These are phyloP conservation scores for Vigna hirtella DNA, from an alignment of 306 rosid genomes.

Conservation along the genomic window DNA sequence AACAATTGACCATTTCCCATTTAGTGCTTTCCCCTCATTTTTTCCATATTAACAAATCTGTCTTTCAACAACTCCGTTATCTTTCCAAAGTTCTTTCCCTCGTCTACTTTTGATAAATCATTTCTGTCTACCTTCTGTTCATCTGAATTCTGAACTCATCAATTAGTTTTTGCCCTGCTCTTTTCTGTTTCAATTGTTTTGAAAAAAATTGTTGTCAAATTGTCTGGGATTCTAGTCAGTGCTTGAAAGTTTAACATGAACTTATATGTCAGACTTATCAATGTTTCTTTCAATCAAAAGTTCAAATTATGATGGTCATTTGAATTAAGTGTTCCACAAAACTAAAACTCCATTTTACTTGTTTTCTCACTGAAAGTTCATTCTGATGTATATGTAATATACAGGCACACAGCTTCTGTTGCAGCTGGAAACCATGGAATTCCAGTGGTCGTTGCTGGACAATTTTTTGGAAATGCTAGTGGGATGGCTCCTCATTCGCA, in stretches of 20 bases:
- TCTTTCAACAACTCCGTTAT: neutral
- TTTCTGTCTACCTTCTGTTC: constrained; percentile 1
- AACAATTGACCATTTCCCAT: neutral
- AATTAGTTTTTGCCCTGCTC: neutral
- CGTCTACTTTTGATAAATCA: constrained; percentile 3
- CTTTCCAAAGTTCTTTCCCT: neutral
- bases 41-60: neutral
- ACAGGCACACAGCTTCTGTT: constrained; percentile 94
- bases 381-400: constrained; percentile 48
- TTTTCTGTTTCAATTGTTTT: neutral
- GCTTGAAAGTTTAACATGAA: constrained; percentile 29
- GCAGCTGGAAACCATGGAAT: constrained; percentile 99
- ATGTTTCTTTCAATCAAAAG: neutral
- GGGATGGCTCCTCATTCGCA: constrained; percentile 99
- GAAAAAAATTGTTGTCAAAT: neutral
- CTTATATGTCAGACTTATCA: neutral
- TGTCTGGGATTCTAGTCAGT: constrained; percentile 8
- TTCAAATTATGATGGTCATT: neutral
- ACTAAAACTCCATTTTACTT: constrained; percentile 14
- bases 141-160: constrained; percentile 13
- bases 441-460: constrained; percentile 90
- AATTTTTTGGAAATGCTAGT: constrained; percentile 93
- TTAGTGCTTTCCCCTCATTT: constrained; percentile 12
- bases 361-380: constrained; percentile 6
- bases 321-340: neutral